Base-by-base conservation (phyloP, 2,329 filamentous ascomycete genomes). In the Diaporthe velutina region DNA sequence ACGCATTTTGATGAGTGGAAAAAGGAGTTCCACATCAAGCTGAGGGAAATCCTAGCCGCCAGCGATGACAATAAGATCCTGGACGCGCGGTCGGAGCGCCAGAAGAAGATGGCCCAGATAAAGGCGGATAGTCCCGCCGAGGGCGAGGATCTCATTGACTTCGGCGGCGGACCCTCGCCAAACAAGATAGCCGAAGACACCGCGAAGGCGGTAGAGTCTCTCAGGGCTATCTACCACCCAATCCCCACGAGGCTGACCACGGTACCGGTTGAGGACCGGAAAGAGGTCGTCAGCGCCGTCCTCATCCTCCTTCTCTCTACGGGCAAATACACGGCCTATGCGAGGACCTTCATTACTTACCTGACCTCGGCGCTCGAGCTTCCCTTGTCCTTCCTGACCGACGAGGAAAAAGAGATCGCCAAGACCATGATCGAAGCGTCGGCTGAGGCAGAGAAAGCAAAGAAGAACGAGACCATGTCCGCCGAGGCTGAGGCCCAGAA, bases 1-100 rank as follows among this genome's bases (percentile, higher is more conserved):
- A 85, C 88, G 57, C 90, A 94, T 79, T 94, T 96, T 79, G 91
- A 95, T 76, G 89, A 91, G n/a, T 98, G 95, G 96, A 88, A 92
- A 74, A 88, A 90, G 35, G 88, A 91, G 42, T 92, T 96, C 1
- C 86, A 95, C n/a, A 84, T 88, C 25, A 90, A 93, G 82, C 86
- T 98, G 0, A 92, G 91, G 64, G 93, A 96, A 78, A 84, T 92
- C 17, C 86, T 89, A 17, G 84, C 86, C 3, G 83, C 87, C 15
- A 88, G 90, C 72, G 86, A 86, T 45, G 82, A 82, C 75, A 67
- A 57, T 40, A 86, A 86, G 79, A 86, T 89, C 66, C 78, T 84
- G 57, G 85, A 84, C 19, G 87, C 88, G 77, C 84, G 89, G 30
- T 83, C 84, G 70, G 85, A 84, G 78, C 86, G 87, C 55, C 82